Percentiles rank a stretch among this genome's conserved stretches.
These are phyloP conservation scores for Durusdinium trenchii DNA, from an alignment of 73 alveolate genomes.

Conservation along the genomic window DNA sequence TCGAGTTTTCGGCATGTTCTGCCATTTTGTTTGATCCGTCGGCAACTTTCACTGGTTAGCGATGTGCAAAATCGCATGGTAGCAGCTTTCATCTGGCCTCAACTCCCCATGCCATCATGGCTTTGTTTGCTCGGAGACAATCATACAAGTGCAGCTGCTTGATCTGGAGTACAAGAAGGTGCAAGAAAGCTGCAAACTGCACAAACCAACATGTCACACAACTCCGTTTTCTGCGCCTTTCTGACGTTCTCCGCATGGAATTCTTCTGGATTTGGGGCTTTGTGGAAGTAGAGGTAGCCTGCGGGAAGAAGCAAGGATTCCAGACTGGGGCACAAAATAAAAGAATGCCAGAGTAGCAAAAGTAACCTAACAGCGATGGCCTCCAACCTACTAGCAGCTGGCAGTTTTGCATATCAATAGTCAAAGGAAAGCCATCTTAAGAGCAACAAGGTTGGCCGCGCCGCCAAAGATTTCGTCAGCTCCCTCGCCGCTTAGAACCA, in stretches of 20 bases:
- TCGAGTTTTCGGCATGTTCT: too few relatives aligned
- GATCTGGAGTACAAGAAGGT: slow-evolving; percentile 11
- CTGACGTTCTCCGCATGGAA: slow-evolving; percentile 96
- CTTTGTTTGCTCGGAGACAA: slow-evolving; percentile 96
- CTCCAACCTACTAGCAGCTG: neutral
- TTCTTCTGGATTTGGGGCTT: slow-evolving; percentile 96
- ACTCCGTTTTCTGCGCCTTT: slow-evolving; percentile 37
- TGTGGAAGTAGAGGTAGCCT: slow-evolving; percentile 98
- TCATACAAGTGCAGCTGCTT: slow-evolving; percentile 95
- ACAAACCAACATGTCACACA: neutral
- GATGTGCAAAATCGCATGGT: too few relatives aligned
- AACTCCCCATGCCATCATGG: slow-evolving; percentile 93
- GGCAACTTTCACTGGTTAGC: too few relatives aligned
- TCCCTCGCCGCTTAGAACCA: slow-evolving; percentile 97
- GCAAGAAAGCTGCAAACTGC: neutral
- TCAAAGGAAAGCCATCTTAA: neutral
- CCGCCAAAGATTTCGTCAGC: slow-evolving; percentile 96
- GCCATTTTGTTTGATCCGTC: too few relatives aligned
- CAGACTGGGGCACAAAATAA: too few relatives aligned
- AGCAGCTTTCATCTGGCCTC: too few relatives aligned
- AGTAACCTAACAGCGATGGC: neutral
- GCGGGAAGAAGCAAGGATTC: too few relatives aligned
- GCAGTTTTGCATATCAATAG: neutral
- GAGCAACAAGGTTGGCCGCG: neutral
- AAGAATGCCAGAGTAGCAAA: neutral